A percentile compares a stretch with the other conserved stretches of the same genome.
Conservation (phyloP, 495 filamentous ascomycete species). For the Clohesyomyces aquaticus region DNA sequence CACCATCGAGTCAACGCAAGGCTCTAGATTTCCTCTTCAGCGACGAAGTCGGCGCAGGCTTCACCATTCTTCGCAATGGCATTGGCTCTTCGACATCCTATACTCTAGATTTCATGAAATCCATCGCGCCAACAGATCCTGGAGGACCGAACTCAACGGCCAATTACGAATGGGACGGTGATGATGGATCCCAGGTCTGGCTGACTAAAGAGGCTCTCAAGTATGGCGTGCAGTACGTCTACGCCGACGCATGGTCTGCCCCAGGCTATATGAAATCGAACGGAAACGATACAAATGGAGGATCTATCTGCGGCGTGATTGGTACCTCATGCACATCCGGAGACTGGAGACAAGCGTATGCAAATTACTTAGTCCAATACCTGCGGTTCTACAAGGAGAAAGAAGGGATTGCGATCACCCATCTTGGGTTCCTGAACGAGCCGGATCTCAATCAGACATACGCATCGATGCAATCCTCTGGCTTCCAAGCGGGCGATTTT, state of each 20-base stretch:
- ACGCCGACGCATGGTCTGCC: conserved; percentile 61
- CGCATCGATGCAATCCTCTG: conserved; percentile 54
- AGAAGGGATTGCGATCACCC: conserved; percentile 53
- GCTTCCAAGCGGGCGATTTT: conserved; percentile 56
- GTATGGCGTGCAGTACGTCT: conserved; percentile 53
- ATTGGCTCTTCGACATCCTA: conserved; percentile 51
- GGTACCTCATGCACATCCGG: conserved; percentile 53
- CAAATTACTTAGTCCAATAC: conserved; percentile 59
- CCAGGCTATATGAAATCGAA: conserved; percentile 64
- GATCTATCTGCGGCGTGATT: conserved; percentile 57
- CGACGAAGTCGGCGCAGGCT: conserved; percentile 53
- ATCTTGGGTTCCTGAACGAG: conserved; percentile 63
- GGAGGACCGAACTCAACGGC: conserved; percentile 36
- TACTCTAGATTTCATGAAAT: conserved; percentile 35
- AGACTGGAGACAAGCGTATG: conserved; percentile 61
- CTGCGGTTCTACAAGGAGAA: conserved; percentile 54
- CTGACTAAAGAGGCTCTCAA: conserved; percentile 53
- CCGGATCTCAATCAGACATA: conserved; percentile 51
- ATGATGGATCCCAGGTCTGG: conserved; percentile 57
- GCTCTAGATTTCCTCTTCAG: conserved; percentile 56
- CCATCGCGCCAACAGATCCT: conserved; percentile 33
- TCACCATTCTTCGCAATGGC: conserved; percentile 59
- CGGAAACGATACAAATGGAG: conserved; percentile 48
- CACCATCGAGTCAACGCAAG: conserved; percentile 21
- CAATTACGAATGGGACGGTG: conserved; percentile 53